Evolutionary conservation across 2,329 filamentous ascomycete species (phyloP).

Genomic region (Escovopsis weberi): DNA sequence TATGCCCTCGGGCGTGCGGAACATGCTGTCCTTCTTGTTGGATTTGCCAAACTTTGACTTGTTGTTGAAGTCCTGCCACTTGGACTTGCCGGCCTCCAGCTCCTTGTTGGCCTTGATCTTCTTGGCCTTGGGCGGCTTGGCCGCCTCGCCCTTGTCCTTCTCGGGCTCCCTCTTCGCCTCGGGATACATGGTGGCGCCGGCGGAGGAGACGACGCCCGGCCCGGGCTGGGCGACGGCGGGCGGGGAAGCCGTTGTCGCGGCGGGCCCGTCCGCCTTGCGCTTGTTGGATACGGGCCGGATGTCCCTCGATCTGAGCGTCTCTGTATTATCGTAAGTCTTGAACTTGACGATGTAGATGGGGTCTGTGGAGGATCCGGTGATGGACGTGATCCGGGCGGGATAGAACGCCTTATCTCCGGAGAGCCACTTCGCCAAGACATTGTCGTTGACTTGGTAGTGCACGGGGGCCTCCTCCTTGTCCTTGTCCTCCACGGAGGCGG

Average conservation of each 20-base stretch:
- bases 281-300: slow-evolving; percentile 70
- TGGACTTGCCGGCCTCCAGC: slow-evolving; percentile 77
- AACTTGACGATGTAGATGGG: slow-evolving; percentile 94
- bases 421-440: slow-evolving; percentile 77
- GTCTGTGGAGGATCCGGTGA: slow-evolving; percentile 80
- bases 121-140: slow-evolving; percentile 66
- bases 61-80: slow-evolving; percentile 85
- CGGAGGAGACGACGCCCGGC: slow-evolving; percentile 35
- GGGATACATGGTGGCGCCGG: slow-evolving; percentile 42
- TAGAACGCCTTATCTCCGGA: slow-evolving; percentile 85
- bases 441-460: slow-evolving; percentile 76
- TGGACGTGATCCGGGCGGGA: slow-evolving; percentile 80
- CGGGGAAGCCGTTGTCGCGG: slow-evolving; percentile 32
- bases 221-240: slow-evolving; percentile 22
- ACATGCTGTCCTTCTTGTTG: slow-evolving; percentile 89
- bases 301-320: slow-evolving; percentile 69
- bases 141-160: slow-evolving; percentile 44
- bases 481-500: slow-evolving; percentile 18
- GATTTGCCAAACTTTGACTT: slow-evolving; percentile 58
- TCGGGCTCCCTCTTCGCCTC: slow-evolving; percentile 48
- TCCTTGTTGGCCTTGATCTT: slow-evolving; percentile 86
- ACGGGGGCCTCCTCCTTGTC: slow-evolving; percentile 41
- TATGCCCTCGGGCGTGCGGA: slow-evolving; percentile 76
- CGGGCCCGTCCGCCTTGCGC: slow-evolving; percentile 70
- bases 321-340: slow-evolving; percentile 75